Conservation (phyloP, 164 flowering plant genomes). For the Cinnamomum chago region DNA sequence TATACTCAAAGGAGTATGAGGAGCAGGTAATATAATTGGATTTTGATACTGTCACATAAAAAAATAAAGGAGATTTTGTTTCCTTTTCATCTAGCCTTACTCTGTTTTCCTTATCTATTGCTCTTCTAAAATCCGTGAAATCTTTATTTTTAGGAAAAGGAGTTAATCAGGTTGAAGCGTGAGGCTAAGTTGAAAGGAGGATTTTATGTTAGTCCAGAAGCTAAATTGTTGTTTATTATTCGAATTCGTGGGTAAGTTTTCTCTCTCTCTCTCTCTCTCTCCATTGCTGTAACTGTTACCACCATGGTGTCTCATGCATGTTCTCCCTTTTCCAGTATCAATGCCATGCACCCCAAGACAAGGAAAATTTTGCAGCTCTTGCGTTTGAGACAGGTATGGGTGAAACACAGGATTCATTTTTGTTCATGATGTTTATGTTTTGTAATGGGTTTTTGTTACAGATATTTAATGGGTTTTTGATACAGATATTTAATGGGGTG, state of each 20-base stretch:
- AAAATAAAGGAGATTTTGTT: too few relatives aligned
- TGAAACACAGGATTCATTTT: background rate
- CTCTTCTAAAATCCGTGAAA: too few relatives aligned
- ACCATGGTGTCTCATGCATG: background rate
- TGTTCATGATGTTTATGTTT: too few relatives aligned
- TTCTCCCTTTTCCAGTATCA: slow-evolving; percentile 35
- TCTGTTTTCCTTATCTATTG: background rate
- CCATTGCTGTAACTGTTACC: background rate
- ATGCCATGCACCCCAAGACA: slow-evolving; percentile 55
- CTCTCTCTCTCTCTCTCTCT: background rate
- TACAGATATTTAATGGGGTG: slow-evolving; percentile 63
- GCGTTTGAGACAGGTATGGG: slow-evolving; percentile 51
- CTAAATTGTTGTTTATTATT: slow-evolving; percentile 49
- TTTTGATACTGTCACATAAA: too few relatives aligned
- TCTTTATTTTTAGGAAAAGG: slow-evolving; percentile 18
- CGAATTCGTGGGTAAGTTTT: slow-evolving; percentile 50
- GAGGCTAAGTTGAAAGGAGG: slow-evolving; percentile 51
- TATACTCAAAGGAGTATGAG: slow-evolving; percentile 41
- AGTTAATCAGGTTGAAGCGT: slow-evolving; percentile 30
- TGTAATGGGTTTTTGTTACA: slow-evolving; percentile 8
- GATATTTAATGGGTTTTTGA: slow-evolving; percentile 38
- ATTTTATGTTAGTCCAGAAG: slow-evolving; percentile 56
- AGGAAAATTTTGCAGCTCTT: slow-evolving; percentile 58
- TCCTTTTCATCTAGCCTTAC: too few relatives aligned
- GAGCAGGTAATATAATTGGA: slow-evolving; percentile 28